Conservation (phyloP, 352 stramenopile species). For the Elongisporangium senticosum region DNA sequence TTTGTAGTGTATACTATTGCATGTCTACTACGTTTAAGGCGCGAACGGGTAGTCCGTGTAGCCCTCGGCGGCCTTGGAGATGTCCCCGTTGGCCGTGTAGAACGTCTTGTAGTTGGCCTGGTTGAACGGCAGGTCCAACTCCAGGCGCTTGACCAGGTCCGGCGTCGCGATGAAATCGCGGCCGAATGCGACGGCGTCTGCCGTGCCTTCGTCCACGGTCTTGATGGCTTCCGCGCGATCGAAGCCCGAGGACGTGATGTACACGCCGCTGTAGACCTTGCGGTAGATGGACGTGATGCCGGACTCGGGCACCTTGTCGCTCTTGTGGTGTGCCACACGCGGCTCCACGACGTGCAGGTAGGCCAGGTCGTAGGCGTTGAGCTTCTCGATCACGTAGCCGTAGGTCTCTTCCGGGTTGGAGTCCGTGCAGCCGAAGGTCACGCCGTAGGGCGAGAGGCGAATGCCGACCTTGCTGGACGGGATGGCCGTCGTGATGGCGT, state of each 20-base stretch:
- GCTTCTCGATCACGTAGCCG: constrained; percentile 16
- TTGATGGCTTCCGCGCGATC: constrained; percentile 21
- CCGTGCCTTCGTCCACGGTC: constrained; percentile 26
- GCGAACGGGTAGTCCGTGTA: constrained; percentile 35
- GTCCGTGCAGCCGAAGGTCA: constrained; percentile 23
- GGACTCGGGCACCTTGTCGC: constrained; percentile 19
- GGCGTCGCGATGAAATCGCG: constrained; percentile 48
- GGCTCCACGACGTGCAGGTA: constrained; percentile 40
- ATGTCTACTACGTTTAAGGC: too few relatives aligned
- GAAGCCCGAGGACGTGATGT: constrained; percentile 42
- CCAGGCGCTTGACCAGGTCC: constrained; percentile 29
- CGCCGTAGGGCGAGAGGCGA: constrained; percentile 9
- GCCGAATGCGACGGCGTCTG: constrained; percentile 40
- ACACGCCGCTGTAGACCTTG: constrained; percentile 38
- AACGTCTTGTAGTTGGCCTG: constrained; percentile 26
- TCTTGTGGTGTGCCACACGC: constrained; percentile 14
- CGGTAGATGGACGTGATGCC: constrained; percentile 43
- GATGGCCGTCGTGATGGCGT: constrained; percentile 13
- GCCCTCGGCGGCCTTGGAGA: constrained; percentile 9
- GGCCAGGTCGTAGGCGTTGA: constrained; percentile 26
- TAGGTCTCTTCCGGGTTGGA: constrained; percentile 24
- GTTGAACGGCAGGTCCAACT: constrained; percentile 31
- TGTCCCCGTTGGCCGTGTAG: constrained; percentile 17
- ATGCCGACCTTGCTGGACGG: constrained; percentile 13
- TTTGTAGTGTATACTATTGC: not conserved